Percentiles rank a stretch among this genome's conserved stretches.
Conservation (phyloP, 2,329 filamentous ascomycete genomes). For the Penicillium sp. region DNA sequence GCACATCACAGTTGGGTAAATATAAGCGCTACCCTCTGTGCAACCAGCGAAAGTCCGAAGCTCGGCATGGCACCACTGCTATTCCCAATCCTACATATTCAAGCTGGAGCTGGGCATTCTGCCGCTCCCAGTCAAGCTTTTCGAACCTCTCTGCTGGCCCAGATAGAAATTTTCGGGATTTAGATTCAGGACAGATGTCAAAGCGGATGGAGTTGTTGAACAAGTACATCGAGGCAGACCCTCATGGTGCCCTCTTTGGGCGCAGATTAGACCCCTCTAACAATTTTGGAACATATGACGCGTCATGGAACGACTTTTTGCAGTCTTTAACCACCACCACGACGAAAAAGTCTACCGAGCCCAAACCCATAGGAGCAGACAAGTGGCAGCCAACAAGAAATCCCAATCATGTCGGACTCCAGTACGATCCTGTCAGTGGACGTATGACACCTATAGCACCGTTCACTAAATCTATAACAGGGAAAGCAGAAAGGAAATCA, state of each 20-base stretch:
- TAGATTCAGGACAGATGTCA: constrained; percentile 23
- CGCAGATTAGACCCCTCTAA: constrained; percentile 30
- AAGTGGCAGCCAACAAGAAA: neutral
- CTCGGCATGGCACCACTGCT: constrained; percentile 5
- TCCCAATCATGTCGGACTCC: constrained; percentile 18
- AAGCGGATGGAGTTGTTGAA: constrained; percentile 39
- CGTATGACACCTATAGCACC: constrained; percentile 36
- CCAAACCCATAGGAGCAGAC: constrained; percentile 7
- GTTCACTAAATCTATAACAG: neutral
- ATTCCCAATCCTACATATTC: constrained; percentile 3
- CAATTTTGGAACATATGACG: constrained; percentile 20
- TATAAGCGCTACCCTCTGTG: constrained; percentile 11
- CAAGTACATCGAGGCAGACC: constrained; percentile 38
- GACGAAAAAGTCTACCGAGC: constrained; percentile 1
- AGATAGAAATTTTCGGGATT: constrained; percentile 22
- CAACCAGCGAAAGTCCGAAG: constrained; percentile 7
- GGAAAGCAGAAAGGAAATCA: neutral
- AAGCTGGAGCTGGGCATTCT: constrained; percentile 1
- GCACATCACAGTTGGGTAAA: constrained; percentile 7
- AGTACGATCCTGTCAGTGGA: constrained; percentile 46
- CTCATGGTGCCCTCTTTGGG: constrained; percentile 44
- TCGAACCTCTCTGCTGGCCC: constrained; percentile 7
- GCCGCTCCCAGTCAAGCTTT: constrained; percentile 11
- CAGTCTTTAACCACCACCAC: constrained; percentile 27
- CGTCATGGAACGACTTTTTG: constrained; percentile 32